Conservation (phyloP, 108 stramenopile genomes). For the Asterionellopsis glacialis region DNA sequence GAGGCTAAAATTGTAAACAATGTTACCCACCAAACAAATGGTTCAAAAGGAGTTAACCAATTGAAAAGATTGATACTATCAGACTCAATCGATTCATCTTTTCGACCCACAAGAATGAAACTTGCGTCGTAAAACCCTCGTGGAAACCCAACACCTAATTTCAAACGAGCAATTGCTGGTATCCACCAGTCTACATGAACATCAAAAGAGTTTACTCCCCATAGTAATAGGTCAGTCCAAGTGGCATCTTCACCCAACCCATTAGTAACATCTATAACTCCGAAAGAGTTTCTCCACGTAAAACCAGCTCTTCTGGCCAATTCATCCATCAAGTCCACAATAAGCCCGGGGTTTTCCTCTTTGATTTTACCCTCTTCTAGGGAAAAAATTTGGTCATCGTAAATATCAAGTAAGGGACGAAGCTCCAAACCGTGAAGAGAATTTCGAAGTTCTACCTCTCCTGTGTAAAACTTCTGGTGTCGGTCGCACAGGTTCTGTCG, state of each 20-base stretch:
- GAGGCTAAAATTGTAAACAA: constrained; percentile 16
- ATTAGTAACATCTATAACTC: neutral
- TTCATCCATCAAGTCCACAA: constrained; percentile 28
- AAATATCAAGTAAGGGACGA: neutral
- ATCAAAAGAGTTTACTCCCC: constrained; percentile 31
- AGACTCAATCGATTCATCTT: too few relatives aligned
- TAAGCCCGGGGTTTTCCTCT: constrained; percentile 14
- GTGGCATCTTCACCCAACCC: neutral
- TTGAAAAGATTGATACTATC: constrained; percentile 7
- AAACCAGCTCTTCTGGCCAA: constrained; percentile 35
- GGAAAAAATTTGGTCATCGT: neutral
- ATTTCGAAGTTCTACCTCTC: constrained; percentile 5
- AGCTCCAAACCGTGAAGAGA: constrained; percentile 6
- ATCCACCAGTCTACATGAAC: constrained; percentile 13
- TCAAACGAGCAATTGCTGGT: constrained; percentile 13
- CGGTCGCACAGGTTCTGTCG: constrained; percentile 22
- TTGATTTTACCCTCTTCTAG: constrained; percentile 2
- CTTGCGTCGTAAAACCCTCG: constrained; percentile 21
- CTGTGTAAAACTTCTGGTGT: constrained; percentile 13
- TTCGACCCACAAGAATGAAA: constrained; percentile 22
- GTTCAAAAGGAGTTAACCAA: constrained; percentile 18
- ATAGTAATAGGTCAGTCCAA: constrained; percentile 23
- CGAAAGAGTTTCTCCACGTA: constrained; percentile 32
- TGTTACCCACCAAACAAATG: constrained; percentile 17
- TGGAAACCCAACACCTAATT: constrained; percentile 23